Evolutionary conservation across 75 land plant genomes (phyloP), one percentile per base, ranked within the genome.

Genomic region (Pinus albicaulis): DNA sequence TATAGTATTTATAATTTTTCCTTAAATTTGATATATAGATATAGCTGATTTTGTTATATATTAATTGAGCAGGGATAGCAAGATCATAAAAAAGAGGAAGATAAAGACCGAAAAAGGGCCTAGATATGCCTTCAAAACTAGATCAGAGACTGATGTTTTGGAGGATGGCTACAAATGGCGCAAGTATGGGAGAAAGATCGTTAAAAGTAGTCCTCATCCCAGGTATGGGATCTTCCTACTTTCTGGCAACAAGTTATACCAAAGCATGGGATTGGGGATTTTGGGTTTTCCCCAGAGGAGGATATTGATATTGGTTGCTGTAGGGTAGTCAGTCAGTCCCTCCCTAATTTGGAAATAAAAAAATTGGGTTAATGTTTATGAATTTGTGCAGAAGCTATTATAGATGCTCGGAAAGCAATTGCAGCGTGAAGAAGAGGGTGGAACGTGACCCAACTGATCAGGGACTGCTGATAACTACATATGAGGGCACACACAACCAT

Each of bases 371-470:
- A n/a, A n/a, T n/a, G n/a, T n/a, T n/a, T n/a, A n/a, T 36, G 16
- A 17, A 7, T 28, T 41, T 23, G 22, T 78, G 80, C 89, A 94
- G 95, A 84, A 94, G 94, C 77, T 94, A 92, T 75, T 94, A 94
- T 55, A 76, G 84, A 31, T 94, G 95, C 82, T 86, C 93, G 12
- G 76, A 73, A 52, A 88, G 82, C 16, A 92, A 92, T 64, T 92
- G 98, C 73, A 74, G 74, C 3, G 98, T 94, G 73, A 88, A 93
- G 86, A 94, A 94, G 80, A 81, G 95, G 65, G 90, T 94, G 22
- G 95, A 94, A 80, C 82, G 98, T 55, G 88, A 85, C 26, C 55
- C 79, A 6, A 91, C 89, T 16, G 98, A 94, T 73, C 60, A 79
- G 1, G 83, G 84, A 3, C 80, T 86, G 44, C 88, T 94, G 38